phyloP scores from a whole-genome alignment of 805 yeast species.

The Saccharomycopsis sp. region DNA sequence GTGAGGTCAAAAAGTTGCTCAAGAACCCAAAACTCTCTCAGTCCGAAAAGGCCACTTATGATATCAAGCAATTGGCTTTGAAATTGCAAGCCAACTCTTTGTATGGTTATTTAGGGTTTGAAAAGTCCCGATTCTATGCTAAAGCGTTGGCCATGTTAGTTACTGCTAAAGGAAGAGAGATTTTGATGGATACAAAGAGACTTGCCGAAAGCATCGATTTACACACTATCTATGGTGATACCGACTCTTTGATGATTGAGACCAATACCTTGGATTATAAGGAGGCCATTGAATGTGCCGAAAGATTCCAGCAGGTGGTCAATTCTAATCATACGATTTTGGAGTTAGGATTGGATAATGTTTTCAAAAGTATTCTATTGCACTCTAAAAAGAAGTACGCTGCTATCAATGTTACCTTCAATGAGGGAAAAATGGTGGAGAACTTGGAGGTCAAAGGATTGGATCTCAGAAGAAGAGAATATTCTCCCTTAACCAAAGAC shows the following conservation, averaged over 20 bases:
- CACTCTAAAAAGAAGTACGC: slow-evolving; percentile 98
- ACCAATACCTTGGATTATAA: slow-evolving; percentile 63
- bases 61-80: slow-evolving; percentile 91
- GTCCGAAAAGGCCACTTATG: slow-evolving; percentile 73
- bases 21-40: slow-evolving; percentile 63
- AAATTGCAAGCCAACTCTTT: slow-evolving; percentile 98
- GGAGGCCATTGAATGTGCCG: slow-evolving; percentile 80
- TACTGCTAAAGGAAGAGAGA: slow-evolving; percentile 92
- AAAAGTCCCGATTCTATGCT: slow-evolving; percentile 88
- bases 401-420: slow-evolving; percentile 60
- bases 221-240: slow-evolving; percentile 93
- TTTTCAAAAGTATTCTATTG: slow-evolving; percentile 73
- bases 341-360: slow-evolving; percentile 94
- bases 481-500: slow-evolving; percentile 86
- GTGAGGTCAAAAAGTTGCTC: slow-evolving; percentile 82
- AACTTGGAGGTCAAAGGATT: slow-evolving; percentile 88
- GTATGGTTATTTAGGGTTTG: slow-evolving; percentile 97
- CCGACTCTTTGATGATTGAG: slow-evolving; percentile 98
- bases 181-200: slow-evolving; percentile 85
- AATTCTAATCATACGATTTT: slow-evolving; percentile 81
- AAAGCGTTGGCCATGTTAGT: slow-evolving; percentile 93
- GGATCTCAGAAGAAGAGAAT: slow-evolving; percentile 96
- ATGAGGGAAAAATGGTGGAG: slow-evolving; percentile 50
- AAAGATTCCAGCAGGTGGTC: slow-evolving; percentile 74
- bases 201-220: slow-evolving; percentile 80